Percentiles rank a stretch among this genome's conserved stretches.
Evolutionary conservation across 2,329 filamentous ascomycete genomes (phyloP).

Genomic region (Talaromyces verruculosus): DNA sequence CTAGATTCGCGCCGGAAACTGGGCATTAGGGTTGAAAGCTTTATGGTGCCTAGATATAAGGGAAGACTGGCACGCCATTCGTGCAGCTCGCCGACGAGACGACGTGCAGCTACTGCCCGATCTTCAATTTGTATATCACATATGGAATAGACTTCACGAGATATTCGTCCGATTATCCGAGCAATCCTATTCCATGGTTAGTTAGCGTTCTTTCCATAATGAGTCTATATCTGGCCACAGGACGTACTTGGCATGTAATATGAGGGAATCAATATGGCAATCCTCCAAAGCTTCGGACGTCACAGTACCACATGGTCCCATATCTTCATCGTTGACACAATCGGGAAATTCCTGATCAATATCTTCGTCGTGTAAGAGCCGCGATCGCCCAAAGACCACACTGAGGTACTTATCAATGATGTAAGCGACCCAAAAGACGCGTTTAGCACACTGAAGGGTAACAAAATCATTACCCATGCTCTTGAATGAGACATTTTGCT

Average conservation of each 20-base stretch:
- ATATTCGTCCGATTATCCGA: conserved; percentile 8
- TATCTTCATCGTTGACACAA: conserved; percentile 26
- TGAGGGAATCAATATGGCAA: conserved; percentile 6
- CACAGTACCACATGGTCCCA: conserved; percentile 8
- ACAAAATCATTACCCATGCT: conserved; percentile 22
- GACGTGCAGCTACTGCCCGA: neutral
- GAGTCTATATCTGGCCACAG: too few relatives aligned
- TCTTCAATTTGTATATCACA: neutral
- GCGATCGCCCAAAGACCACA: conserved; percentile 57
- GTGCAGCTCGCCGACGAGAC: neutral
- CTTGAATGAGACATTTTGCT: conserved; percentile 11
- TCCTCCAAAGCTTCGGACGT: neutral
- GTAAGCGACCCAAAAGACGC: conserved; percentile 61
- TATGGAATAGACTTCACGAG: neutral
- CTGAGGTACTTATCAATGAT: conserved; percentile 59
- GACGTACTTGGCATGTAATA: neutral
- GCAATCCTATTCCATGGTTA: neutral
- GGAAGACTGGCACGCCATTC: neutral
- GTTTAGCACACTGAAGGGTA: conserved; percentile 46
- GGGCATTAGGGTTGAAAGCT: conserved; percentile 26
- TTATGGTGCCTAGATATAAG: neutral
- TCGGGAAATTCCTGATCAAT: conserved; percentile 51
- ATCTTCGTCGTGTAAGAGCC: conserved; percentile 60
- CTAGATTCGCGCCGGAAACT: conserved; percentile 50
- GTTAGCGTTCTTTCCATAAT: too few relatives aligned